Conservation (phyloP, 306 rosid species). For the Corylus americana region DNA sequence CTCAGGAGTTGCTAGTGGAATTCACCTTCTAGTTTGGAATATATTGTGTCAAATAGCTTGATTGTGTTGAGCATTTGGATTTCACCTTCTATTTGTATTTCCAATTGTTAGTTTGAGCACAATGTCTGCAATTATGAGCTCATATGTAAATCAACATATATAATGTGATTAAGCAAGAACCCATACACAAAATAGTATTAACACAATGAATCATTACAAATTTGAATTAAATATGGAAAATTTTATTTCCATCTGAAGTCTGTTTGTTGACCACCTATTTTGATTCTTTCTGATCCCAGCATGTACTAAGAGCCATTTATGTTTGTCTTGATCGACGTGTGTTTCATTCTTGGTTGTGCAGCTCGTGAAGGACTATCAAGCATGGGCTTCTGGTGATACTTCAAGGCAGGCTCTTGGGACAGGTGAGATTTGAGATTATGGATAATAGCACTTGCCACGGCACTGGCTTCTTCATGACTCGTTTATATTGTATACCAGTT, state of each 20-base stretch:
- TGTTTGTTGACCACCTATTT: neutral
- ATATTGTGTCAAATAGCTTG: neutral
- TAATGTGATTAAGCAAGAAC: neutral
- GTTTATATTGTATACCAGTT: neutral
- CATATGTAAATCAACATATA: neutral
- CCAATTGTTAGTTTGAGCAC: neutral
- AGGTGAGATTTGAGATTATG: slow-evolving; percentile 52
- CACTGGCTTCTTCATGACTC: slow-evolving; percentile 9
- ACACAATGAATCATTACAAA: neutral
- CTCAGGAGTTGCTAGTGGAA: neutral
- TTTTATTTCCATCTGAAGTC: neutral
- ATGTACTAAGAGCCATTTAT: neutral
- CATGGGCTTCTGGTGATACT: slow-evolving; percentile 84
- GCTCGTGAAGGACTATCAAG: slow-evolving; percentile 93
- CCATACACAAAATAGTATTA: neutral
- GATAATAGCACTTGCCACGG: slow-evolving; percentile 15
- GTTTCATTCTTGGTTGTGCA: slow-evolving; percentile 32
- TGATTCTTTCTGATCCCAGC: neutral
- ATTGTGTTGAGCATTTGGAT: neutral
- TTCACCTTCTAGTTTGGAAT: neutral
- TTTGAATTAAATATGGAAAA: neutral
- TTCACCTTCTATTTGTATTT: neutral
- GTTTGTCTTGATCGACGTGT: neutral
- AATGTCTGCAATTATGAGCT: neutral
- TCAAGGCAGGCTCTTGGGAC: slow-evolving; percentile 87